Base-by-base conservation (phyloP, 768 basidiomycete genomes). In the Fistulinella prunicolor region DNA sequence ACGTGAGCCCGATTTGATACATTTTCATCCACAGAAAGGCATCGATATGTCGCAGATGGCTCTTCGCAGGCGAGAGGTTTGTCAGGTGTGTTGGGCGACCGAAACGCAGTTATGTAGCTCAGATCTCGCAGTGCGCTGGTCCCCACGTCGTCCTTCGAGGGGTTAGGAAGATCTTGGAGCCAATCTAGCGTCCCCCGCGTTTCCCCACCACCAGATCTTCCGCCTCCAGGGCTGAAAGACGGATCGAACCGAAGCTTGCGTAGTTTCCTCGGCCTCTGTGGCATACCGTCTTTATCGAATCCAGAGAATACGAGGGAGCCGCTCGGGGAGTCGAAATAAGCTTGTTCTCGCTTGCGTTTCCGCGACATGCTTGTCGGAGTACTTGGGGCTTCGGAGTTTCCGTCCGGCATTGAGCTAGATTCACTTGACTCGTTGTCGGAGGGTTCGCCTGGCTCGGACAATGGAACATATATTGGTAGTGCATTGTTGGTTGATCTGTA, bases 271-370 rank as follows among this genome's bases (percentile, higher is more conserved):
- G 65, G 65, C 13, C 65, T 62, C 17, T 55, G 56, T 28, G 67
- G 66, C 20, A 67, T 29, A 4, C 66, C 65, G 14, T 62, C 55
- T 30, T 64, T 64, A 38, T 63, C 64, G 49, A 64, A 64, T 23
- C 50, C 64, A 21, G 64, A 58, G 46, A 55, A 61, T 22, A 66
- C 43, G 41, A 66, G 38, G 22, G 55, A 68, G 2, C 55, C 51
- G 14, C 49, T 66, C 1, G 62, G 58, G 6, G 60, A 65, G 38
- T 68, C 58, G 20, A 54, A 64, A 28, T 64, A 65, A 3, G 58
- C 54, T 28, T 57, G 58, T 42, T 64, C 64, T 34, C 56, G 55
- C 17, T 58, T 67, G 40, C 65, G 64, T 43, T 69, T 66, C 30
- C 42, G 56, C 34, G 39, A 46, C 3, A 54, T 17, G 52, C 49